Conservation (phyloP, 2,329 filamentous ascomycete genomes). For the Paraconiothyrium brasiliense region DNA sequence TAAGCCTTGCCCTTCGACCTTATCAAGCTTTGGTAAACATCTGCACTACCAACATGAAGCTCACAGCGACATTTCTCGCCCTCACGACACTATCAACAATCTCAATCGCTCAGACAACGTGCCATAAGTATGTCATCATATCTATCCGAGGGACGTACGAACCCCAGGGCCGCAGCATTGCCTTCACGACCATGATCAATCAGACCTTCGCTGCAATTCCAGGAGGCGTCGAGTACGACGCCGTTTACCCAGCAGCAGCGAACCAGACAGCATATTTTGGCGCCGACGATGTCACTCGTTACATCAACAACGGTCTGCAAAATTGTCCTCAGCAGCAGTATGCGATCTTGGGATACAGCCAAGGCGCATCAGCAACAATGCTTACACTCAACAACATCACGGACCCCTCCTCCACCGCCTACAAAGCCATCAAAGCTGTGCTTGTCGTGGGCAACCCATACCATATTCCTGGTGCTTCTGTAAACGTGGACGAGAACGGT, state of each 20-base stretch:
- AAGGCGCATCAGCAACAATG: not conserved
- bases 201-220: not conserved
- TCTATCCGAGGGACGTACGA: not conserved
- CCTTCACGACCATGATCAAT: not conserved
- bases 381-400: not conserved
- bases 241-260: not conserved
- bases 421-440: not conserved
- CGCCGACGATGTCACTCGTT: not conserved
- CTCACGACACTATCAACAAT: not conserved
- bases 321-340: not conserved
- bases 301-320: not conserved
- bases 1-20: not conserved
- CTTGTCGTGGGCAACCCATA: not conserved
- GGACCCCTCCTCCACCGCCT: not conserved
- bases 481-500: not conserved
- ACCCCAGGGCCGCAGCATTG: not conserved
- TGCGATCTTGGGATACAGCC: not conserved
- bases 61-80: not conserved
- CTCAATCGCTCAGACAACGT: not conserved
- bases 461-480: not conserved
- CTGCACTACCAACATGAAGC: not conserved
- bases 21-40: not conserved
- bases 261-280: not conserved
- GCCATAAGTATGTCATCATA: not conserved
- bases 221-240: not conserved